phyloP scores from a whole-genome alignment of 2,329 filamentous ascomycete genomes.

The Aureobasidium melanogenum region DNA sequence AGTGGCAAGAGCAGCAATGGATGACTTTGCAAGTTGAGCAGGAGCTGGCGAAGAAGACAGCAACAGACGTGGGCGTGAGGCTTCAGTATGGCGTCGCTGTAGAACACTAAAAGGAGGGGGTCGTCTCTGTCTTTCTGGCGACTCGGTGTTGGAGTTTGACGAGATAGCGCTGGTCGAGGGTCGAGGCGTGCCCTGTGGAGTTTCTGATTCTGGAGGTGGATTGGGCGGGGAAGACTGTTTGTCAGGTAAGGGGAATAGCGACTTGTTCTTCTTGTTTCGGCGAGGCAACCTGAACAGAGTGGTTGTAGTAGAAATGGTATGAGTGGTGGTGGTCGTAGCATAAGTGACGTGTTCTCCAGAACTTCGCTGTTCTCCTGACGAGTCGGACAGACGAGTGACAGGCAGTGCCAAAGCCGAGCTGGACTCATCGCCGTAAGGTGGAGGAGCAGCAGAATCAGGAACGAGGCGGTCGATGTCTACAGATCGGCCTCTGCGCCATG shows the following conservation, averaged over 20 bases:
- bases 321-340: slow-evolving; percentile 53
- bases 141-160: slow-evolving; percentile 18
- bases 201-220: slow-evolving; percentile 10
- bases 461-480: slow-evolving; percentile 6
- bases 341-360: slow-evolving; percentile 49
- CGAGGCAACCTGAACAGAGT: slow-evolving; percentile 77
- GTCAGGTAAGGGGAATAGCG: slow-evolving; percentile 82
- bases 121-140: slow-evolving; percentile 14
- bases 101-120: slow-evolving; percentile 17
- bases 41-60: slow-evolving; percentile 38
- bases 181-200: slow-evolving; percentile 22
- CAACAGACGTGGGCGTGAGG: slow-evolving; percentile 2
- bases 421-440: slow-evolving; percentile 54
- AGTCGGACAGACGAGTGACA: slow-evolving; percentile 65
- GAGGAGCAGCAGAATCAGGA: slow-evolving; percentile 32
- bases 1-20: slow-evolving; percentile 32
- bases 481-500: slow-evolving; percentile 5
- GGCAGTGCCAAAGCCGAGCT: slow-evolving; percentile 56
- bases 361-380: slow-evolving; percentile 77
- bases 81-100: slow-evolving; percentile 11
- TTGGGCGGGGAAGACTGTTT: slow-evolving; percentile 45
- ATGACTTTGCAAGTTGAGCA: slow-evolving; percentile 41
- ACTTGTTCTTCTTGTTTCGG: slow-evolving; percentile 59
- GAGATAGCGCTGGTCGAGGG: slow-evolving; percentile 25
- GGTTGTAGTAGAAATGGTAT: slow-evolving; percentile 50